Evolutionary conservation across 768 basidiomycete species (phyloP).

Genomic region (Rhodocollybia butyracea): DNA sequence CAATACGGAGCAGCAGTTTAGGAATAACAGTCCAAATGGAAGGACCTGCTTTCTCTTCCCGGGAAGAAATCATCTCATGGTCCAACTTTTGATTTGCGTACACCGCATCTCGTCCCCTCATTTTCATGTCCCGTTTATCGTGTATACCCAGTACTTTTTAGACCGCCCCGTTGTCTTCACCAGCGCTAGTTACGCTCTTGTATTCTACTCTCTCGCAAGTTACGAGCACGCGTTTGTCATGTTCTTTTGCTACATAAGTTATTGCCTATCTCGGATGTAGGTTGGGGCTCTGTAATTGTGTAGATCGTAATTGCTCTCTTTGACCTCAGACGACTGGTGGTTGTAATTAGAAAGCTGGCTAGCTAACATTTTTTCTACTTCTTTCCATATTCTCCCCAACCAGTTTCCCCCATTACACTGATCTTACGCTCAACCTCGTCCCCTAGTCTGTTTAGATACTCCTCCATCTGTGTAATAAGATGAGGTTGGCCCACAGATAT

Average conservation of each 20-base stretch:
- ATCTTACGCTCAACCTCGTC: conserved; percentile 79
- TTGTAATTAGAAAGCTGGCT: too few species aligned
- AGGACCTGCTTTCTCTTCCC: conserved; percentile 30
- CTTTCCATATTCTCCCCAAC: conserved; percentile 78
- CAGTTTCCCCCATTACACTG: conserved; percentile 67
- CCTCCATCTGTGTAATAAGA: conserved; percentile 64
- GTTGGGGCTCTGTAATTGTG: too few species aligned
- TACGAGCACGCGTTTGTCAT: background rate
- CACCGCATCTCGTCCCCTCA: background rate
- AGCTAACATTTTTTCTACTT: too few species aligned
- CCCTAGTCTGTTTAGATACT: conserved; percentile 67
- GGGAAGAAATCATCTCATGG: conserved; percentile 65
- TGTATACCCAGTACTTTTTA: background rate
- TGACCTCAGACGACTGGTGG: too few species aligned
- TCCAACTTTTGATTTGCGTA: conserved; percentile 49
- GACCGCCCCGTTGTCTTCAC: background rate
- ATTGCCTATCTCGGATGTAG: too few species aligned
- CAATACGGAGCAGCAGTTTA: conserved; percentile 60
- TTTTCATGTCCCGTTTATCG: background rate
- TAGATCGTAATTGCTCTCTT: too few species aligned
- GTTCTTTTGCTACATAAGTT: background rate
- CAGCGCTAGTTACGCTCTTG: background rate
- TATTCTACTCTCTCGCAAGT: background rate
- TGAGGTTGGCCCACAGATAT: conserved; percentile 70
- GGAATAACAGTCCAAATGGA: conserved; percentile 59